Conservation (phyloP, 2,329 filamentous ascomycete species). For the Didymella keratinophila region DNA sequence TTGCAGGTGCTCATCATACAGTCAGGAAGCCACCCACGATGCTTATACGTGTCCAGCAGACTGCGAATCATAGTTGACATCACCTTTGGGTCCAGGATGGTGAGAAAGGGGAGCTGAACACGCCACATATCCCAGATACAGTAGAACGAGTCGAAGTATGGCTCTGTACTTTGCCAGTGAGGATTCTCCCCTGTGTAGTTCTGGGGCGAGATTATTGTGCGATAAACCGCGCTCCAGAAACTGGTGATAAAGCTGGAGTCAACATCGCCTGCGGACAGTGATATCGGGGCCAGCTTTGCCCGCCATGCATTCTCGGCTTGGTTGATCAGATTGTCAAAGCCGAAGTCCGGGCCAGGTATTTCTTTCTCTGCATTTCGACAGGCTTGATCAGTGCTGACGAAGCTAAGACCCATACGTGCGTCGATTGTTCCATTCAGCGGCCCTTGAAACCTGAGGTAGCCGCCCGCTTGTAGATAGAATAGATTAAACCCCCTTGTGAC, state of each 20-base stretch:
- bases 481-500: not conserved
- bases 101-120: constrained; percentile 69
- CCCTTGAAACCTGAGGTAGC: not conserved
- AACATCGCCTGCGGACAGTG: not conserved
- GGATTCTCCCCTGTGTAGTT: constrained; percentile 59
- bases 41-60: constrained; percentile 74
- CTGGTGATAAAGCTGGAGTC: not conserved
- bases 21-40: constrained; percentile 77
- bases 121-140: constrained; percentile 63
- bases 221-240: not conserved
- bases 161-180: constrained; percentile 54
- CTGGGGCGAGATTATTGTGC: constrained; percentile 39
- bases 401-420: not conserved
- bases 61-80: constrained; percentile 52
- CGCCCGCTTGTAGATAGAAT: not conserved
- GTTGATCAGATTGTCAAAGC: not conserved
- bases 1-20: constrained; percentile 80
- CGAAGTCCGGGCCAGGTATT: not conserved
- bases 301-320: not conserved
- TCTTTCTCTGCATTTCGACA: not conserved
- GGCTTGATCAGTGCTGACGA: not conserved
- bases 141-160: constrained; percentile 65
- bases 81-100: constrained; percentile 69
- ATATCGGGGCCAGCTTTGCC: not conserved
- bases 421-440: not conserved